Percentiles rank a stretch among this genome's conserved stretches.
Evolutionary conservation across 1,284 basidiomycete species (phyloP).

Genomic region (Cutaneotrichosporon cavernicola): DNA sequence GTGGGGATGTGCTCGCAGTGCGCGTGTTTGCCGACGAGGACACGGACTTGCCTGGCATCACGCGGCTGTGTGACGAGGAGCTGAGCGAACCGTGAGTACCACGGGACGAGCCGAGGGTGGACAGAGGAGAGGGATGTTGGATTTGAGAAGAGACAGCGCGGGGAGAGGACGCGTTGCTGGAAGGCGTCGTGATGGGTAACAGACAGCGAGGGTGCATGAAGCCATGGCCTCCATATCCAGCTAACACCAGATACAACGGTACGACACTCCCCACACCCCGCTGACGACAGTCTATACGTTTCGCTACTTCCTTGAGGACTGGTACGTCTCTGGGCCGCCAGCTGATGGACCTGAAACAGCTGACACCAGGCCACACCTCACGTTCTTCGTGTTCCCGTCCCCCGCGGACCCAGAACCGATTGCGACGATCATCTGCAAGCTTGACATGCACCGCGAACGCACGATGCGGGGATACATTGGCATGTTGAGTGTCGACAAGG

Average conservation of each 20-base stretch:
- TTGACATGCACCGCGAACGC: slow-evolving; percentile 74
- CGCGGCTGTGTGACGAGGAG: slow-evolving; percentile 83
- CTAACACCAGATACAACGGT: slow-evolving; percentile 19
- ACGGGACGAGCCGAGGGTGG: background rate
- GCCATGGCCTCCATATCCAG: background rate
- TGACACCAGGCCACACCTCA: slow-evolving; percentile 77
- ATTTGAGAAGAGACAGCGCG: background rate
- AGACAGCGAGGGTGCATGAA: background rate
- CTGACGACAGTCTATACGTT: slow-evolving; percentile 49
- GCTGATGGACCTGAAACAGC: slow-evolving; percentile 53
- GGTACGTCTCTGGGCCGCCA: slow-evolving; percentile 58
- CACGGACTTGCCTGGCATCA: slow-evolving; percentile 73
- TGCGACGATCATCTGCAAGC: slow-evolving; percentile 93
- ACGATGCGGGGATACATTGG: slow-evolving; percentile 92
- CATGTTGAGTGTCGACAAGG: slow-evolving; percentile 85
- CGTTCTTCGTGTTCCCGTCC: slow-evolving; percentile 65
- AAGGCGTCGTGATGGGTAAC: background rate
- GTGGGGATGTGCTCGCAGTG: slow-evolving; percentile 35
- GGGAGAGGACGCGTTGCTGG: background rate
- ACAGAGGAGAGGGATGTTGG: background rate
- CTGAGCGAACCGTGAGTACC: slow-evolving; percentile 89
- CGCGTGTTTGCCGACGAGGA: slow-evolving; percentile 55
- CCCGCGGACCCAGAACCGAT: slow-evolving; percentile 58
- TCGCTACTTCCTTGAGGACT: slow-evolving; percentile 89
- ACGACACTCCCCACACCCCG: background rate